Conservation (phyloP, 208 protist genomes). For the Wallacemonas sp. region DNA sequence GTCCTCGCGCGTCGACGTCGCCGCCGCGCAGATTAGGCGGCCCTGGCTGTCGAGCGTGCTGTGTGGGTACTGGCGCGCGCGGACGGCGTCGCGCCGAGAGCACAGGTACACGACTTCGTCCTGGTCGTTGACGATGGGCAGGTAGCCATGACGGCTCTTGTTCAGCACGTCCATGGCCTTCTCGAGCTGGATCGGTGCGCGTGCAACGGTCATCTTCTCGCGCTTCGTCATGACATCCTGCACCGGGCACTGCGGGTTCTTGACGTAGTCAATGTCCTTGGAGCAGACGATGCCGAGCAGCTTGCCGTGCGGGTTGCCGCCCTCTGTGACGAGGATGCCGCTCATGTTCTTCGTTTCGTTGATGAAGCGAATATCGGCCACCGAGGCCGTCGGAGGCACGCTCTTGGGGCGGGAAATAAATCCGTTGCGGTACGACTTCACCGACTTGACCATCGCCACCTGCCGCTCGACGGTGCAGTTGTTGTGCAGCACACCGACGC, state of each 20-base stretch:
- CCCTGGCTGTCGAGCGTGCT: slow-evolving; percentile 79
- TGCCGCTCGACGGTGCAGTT: slow-evolving; percentile 93
- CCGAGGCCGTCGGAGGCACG: slow-evolving; percentile 75
- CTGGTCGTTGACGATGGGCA: slow-evolving; percentile 95
- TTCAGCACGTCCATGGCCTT: slow-evolving; percentile 96
- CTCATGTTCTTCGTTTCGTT: slow-evolving; percentile 94
- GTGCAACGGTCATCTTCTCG: slow-evolving; percentile 80
- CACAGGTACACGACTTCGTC: slow-evolving; percentile 92
- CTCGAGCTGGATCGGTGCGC: slow-evolving; percentile 85
- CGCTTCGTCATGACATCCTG: slow-evolving; percentile 86
- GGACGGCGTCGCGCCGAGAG: slow-evolving; percentile 82
- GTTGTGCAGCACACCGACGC: slow-evolving; percentile 96
- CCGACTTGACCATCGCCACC: slow-evolving; percentile 89
- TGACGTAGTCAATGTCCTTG: slow-evolving; percentile 97
- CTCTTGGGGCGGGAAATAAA: slow-evolving; percentile 96
- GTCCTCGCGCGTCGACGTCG: slow-evolving; percentile 89
- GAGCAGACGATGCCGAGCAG: slow-evolving; percentile 97
- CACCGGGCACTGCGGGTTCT: slow-evolving; percentile 75
- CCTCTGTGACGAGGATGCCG: slow-evolving; percentile 96
- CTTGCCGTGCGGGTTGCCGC: slow-evolving; percentile 91
- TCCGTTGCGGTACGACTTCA: slow-evolving; percentile 96
- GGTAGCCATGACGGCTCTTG: slow-evolving; percentile 93
- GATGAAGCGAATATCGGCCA: slow-evolving; percentile 89
- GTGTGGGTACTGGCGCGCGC: slow-evolving; percentile 78
- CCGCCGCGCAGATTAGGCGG: slow-evolving; percentile 87